Conservation (phyloP, 1,284 basidiomycete genomes). For the Phellinidium pouzarii region DNA sequence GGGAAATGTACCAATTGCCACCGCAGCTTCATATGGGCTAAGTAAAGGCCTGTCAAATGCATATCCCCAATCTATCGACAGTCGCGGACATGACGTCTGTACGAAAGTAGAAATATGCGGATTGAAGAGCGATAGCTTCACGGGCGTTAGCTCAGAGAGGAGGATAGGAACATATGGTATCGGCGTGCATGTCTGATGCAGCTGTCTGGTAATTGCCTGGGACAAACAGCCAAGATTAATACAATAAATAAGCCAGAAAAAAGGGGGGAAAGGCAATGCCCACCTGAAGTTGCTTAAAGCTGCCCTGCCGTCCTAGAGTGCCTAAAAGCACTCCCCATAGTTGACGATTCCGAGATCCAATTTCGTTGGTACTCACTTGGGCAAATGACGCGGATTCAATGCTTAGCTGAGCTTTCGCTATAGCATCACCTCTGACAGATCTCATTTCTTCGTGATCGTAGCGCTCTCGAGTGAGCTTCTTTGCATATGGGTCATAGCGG, state of each 20-base stretch:
- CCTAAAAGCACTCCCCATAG: constrained; percentile 95
- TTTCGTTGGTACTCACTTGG: constrained; percentile 2
- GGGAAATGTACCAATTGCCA: constrained; percentile 69
- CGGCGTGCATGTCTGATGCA: constrained; percentile 42
- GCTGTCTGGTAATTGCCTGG: constrained; percentile 72
- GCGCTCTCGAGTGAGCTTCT: constrained; percentile 89
- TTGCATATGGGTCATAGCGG: constrained; percentile 97
- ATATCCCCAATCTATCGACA: constrained; percentile 98
- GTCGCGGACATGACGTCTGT: constrained; percentile 91
- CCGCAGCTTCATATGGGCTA: constrained; percentile 91
- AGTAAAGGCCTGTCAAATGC: constrained; percentile 88
- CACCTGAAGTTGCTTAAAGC: constrained; percentile 79
- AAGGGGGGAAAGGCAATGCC: constrained; percentile 15
- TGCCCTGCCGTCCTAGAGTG: constrained; percentile 93
- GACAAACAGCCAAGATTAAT: constrained; percentile 6
- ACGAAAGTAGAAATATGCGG: constrained; percentile 82
- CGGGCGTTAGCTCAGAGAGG: constrained; percentile 92
- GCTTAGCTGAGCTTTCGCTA: constrained; percentile 65
- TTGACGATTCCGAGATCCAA: constrained; percentile 20
- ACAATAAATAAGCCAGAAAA: constrained; percentile 2
- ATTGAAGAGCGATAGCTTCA: constrained; percentile 83
- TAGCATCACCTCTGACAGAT: constrained; percentile 65
- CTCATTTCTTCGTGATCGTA: constrained; percentile 93
- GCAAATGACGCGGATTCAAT: constrained; percentile 30
- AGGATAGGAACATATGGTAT: constrained; percentile 85